phyloP scores from a whole-genome alignment of 2,329 filamentous ascomycete genomes.

The Clonostachys sp. region DNA sequence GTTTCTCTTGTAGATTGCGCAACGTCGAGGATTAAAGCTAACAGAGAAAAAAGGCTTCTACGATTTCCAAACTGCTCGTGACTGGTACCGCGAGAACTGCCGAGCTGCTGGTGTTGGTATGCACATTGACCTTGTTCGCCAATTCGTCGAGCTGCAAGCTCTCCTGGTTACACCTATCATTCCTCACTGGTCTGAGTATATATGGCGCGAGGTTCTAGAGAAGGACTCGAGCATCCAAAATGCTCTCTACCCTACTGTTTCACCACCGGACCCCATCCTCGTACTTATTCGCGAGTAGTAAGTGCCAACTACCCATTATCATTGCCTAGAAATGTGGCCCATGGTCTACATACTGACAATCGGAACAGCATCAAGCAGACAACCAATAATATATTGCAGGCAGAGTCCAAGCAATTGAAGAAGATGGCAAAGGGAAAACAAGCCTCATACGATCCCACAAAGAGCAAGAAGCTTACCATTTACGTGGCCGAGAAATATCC shows the following conservation, averaged over 20 bases:
- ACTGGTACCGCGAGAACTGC: conserved; percentile 84
- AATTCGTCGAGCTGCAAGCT: conserved; percentile 84
- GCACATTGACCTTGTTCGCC: conserved; percentile 74
- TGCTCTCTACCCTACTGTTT: conserved; percentile 65
- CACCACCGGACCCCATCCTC: conserved; percentile 49
- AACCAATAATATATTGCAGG: conserved; percentile 35
- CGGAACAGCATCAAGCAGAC: conserved; percentile 1
- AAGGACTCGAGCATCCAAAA: conserved; percentile 74
- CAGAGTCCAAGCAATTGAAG: conserved; percentile 79
- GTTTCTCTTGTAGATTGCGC: neutral
- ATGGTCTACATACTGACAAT: neutral
- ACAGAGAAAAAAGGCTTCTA: conserved; percentile 1
- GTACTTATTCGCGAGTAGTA: conserved; percentile 41
- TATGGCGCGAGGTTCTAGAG: conserved; percentile 88
- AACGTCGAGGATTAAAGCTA: neutral
- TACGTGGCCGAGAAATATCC: conserved; percentile 79
- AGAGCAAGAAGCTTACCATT: conserved; percentile 87
- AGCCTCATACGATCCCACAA: conserved; percentile 79
- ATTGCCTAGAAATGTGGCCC: neutral
- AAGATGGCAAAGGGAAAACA: conserved; percentile 92
- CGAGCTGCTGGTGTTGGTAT: conserved; percentile 75
- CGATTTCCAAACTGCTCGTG: conserved; percentile 38
- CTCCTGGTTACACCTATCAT: conserved; percentile 79
- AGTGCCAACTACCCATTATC: neutral
- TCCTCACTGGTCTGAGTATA: conserved; percentile 90